phyloP scores from a whole-genome alignment of 2,329 filamentous ascomycete species.

The Neofusicoccum cordaticola region DNA sequence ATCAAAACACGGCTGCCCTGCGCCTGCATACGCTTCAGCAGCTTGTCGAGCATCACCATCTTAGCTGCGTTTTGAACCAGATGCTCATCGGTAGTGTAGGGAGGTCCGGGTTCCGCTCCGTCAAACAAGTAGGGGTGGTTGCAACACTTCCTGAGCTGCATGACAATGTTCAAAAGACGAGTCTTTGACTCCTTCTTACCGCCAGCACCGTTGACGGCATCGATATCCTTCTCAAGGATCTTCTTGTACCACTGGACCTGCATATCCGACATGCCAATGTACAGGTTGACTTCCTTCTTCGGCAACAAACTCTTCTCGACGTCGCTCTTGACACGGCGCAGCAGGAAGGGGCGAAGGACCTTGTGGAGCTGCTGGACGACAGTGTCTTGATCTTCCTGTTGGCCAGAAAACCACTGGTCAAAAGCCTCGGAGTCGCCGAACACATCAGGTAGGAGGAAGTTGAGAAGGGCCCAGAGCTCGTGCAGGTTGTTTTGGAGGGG shows the following conservation, averaged over 20 bases:
- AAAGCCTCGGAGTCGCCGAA: constrained; percentile 97
- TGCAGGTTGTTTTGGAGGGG: constrained; percentile 97
- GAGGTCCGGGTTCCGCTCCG: constrained; percentile 92
- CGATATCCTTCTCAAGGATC: constrained; percentile 97
- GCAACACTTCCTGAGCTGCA: constrained; percentile 98
- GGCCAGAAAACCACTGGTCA: constrained; percentile 94
- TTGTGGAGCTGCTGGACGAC: constrained; percentile 95
- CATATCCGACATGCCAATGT: constrained; percentile 99
- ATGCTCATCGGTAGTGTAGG: constrained; percentile 97
- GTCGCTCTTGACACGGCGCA: constrained; percentile 94
- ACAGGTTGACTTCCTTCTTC: constrained; percentile 96
- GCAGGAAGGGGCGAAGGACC: constrained; percentile 86
- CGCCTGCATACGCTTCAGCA: constrained; percentile 76
- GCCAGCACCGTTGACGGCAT: constrained; percentile 93
- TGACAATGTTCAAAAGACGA: constrained; percentile 93
- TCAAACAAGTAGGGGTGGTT: constrained; percentile 99
- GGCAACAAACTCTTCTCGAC: constrained; percentile 96
- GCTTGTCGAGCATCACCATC: constrained; percentile 94
- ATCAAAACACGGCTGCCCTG: constrained; percentile 96
- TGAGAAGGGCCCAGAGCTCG: constrained; percentile 94
- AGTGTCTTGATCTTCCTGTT: constrained; percentile 86
- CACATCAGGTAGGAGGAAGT: constrained; percentile 96
- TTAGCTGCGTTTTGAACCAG: constrained; percentile 91
- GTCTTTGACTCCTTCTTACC: constrained; percentile 98
- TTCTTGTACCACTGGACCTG: constrained; percentile 99